Evolutionary conservation across 192 early-diverging fungal genomes (phyloP), one percentile per base, ranked within the genome.

Genomic region (Allomyces arbusculus): DNA sequence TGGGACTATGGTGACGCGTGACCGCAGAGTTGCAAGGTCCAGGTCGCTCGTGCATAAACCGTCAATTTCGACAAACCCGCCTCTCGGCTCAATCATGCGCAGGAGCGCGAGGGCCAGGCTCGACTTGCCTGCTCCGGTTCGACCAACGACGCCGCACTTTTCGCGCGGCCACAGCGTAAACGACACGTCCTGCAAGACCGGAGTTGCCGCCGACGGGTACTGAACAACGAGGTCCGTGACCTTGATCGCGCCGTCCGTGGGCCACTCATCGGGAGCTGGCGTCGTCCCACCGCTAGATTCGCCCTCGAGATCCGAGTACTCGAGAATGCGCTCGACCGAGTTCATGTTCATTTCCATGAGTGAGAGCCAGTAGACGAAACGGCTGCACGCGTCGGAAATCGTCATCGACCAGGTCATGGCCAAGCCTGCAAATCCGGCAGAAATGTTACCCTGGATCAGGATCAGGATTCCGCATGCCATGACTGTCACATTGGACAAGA

Each of bases 111-210:
- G 75, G 5, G 84, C 81, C 64, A 94, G 72, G 0, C 86, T 87
- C 25, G 83, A 84, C 68, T 92, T 92, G 26, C 89, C 89, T 0
- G 89, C 84, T 19, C 90, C 91, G 4, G 92, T 90, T 16, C 93
- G 81, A 10, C 93, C 93, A 61, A 95, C 93, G 50, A 97, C 85
- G 58, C 92, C 94, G 67, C 97, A 86, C 71, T 92, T 94, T 72
- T 88, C 81, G 16, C 75, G 74, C 23, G 85, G 79, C 6, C 75
- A 74, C 61, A 91, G 83, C 2, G 72, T 44, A 62, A 95, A 86
- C 16, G 83, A 83, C 16, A 99, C 72, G 62, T 83, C 73, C 61
- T 88, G 86, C 14, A 97, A 81, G 14, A 93, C 89, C 4, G 84
- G 68, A 0, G 77, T 86, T 24, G 81, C 76, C 23, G 86, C 89